phyloP scores from a whole-genome alignment of 257 asterid genomes.

The Plectranthus barbatus region DNA sequence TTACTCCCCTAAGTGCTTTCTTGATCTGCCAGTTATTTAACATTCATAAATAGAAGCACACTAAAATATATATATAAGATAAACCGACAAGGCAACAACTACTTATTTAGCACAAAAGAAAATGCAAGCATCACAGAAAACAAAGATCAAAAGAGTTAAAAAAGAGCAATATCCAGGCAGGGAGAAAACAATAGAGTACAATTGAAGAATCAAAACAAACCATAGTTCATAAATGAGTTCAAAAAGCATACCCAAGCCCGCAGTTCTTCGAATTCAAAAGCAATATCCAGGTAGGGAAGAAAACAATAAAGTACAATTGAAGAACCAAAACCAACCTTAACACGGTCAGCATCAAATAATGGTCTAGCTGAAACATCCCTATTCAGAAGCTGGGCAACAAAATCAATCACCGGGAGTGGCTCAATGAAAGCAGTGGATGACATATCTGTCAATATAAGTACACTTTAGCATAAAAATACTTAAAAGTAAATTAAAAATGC shows the following conservation, averaged over 20 bases:
- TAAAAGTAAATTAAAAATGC: not conserved
- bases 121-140: not conserved
- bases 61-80: not conserved
- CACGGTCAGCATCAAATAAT: conserved; percentile 89
- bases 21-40: conserved; percentile 48
- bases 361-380: conserved; percentile 72
- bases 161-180: not conserved
- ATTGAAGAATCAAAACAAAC: conserved; percentile 19
- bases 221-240: conserved; percentile 1
- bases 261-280: not conserved
- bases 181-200: not conserved
- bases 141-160: not conserved
- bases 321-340: conserved; percentile 47
- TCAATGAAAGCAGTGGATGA: conserved; percentile 96
- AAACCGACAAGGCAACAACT: not conserved
- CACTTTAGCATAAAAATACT: not conserved
- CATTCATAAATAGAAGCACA: not conserved
- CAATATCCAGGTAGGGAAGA: not conserved
- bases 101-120: not conserved
- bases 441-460: conserved; percentile 54
- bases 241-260: not conserved
- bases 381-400: conserved; percentile 75
- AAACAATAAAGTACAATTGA: not conserved
- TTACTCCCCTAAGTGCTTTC: conserved; percentile 92
- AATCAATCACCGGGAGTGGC: conserved; percentile 85